Evolutionary conservation across 2,329 filamentous ascomycete species (phyloP).

Genomic region (Aspergillus fijiensis): DNA sequence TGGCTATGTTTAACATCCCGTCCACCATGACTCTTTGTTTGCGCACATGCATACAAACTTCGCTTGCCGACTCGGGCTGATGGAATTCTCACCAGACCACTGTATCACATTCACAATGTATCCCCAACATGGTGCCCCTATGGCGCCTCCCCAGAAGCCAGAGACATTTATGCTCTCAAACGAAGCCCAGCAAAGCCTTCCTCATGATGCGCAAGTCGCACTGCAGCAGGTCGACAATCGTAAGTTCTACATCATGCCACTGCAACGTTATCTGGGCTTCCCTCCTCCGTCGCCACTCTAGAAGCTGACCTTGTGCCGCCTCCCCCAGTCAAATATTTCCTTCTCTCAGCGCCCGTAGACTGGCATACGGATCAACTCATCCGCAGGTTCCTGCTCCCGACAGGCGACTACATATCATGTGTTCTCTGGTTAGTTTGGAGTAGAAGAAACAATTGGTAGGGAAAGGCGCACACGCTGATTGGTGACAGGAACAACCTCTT

Average conservation of each 20-base stretch:
- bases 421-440: slow-evolving; percentile 71
- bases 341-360: slow-evolving; percentile 97
- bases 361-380: slow-evolving; percentile 98
- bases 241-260: slow-evolving; percentile 49
- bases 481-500: slow-evolving; percentile 86
- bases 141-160: slow-evolving; percentile 91
- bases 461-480: slow-evolving; percentile 16
- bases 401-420: slow-evolving; percentile 97
- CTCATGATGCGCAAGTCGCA: slow-evolving; percentile 93
- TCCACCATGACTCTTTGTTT: slow-evolving; percentile 9
- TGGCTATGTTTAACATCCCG: background rate
- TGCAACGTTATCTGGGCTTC: background rate
- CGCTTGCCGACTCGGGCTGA: slow-evolving; percentile 25
- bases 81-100: slow-evolving; percentile 11
- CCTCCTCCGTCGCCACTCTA: background rate
- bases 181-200: slow-evolving; percentile 93
- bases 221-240: slow-evolving; percentile 97
- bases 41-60: slow-evolving; percentile 18
- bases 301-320: background rate
- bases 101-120: slow-evolving; percentile 59
- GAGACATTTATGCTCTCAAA: slow-evolving; percentile 98
- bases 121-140: slow-evolving; percentile 73
- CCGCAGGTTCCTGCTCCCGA: slow-evolving; percentile 88
- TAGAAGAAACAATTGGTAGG: slow-evolving; percentile 9
- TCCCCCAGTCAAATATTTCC: slow-evolving; percentile 91